Evolutionary conservation across 495 filamentous ascomycete species (phyloP).

Genomic region (Bombardia bombarda): DNA sequence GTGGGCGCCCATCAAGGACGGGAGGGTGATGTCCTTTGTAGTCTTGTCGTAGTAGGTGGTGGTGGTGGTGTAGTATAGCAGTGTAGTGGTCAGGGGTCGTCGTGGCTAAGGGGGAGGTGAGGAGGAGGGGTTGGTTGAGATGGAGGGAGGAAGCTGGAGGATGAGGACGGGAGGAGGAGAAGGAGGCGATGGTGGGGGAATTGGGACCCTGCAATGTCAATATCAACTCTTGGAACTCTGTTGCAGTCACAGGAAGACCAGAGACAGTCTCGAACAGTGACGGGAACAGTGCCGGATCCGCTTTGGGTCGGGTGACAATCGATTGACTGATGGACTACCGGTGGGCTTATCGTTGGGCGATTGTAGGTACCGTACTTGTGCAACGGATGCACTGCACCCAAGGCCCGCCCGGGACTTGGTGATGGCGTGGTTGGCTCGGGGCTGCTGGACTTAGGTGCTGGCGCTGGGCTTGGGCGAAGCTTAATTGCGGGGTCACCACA

Average conservation of each 20-base stretch:
- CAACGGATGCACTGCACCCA: constrained; percentile 7
- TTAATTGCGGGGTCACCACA: constrained; percentile 27
- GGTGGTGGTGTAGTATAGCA: neutral
- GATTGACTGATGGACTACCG: neutral
- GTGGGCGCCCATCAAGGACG: too few species aligned
- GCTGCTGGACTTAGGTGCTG: too few species aligned
- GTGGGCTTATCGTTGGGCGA: constrained; percentile 14
- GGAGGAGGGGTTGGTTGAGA: neutral
- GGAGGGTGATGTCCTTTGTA: too few species aligned
- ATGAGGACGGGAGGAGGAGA: neutral
- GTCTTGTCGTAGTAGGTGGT: too few species aligned
- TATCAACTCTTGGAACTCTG: neutral
- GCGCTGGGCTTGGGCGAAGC: constrained; percentile 13
- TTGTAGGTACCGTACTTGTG: constrained; percentile 13
- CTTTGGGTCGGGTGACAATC: constrained; percentile 13
- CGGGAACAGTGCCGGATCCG: constrained; percentile 5
- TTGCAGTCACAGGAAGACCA: too few species aligned
- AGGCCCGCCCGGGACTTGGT: constrained; percentile 3
- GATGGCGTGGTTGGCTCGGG: constrained; percentile 15
- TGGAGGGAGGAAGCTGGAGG: neutral
- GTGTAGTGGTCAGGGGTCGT: neutral
- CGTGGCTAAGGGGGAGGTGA: neutral
- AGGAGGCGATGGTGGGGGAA: neutral
- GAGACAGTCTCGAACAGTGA: too few species aligned
- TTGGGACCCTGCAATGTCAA: neutral